Conservation (phyloP, 1,284 basidiomycete species). For the Ganoderma sinense region DNA sequence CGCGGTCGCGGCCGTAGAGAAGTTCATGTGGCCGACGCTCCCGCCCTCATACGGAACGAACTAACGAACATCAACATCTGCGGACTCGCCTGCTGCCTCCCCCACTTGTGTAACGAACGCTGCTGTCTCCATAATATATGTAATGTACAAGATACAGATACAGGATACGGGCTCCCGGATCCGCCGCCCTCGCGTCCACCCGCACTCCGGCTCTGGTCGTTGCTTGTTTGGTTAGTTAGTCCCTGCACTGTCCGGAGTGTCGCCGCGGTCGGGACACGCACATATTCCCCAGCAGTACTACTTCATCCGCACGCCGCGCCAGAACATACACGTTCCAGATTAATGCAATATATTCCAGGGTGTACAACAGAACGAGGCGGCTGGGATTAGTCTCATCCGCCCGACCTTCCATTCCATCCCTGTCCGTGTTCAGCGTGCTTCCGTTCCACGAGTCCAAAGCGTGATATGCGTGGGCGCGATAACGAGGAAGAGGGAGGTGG, state of each 20-base stretch:
- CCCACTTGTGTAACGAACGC: background rate
- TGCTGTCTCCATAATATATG: slow-evolving; percentile 9
- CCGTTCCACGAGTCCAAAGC: background rate
- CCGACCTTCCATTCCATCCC: background rate
- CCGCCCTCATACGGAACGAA: slow-evolving; percentile 24
- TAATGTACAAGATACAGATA: slow-evolving; percentile 12
- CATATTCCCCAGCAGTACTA: background rate
- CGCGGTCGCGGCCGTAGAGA: slow-evolving; percentile 64
- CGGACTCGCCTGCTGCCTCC: background rate
- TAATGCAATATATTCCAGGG: slow-evolving; percentile 43
- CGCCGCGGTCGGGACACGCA: slow-evolving; percentile 6
- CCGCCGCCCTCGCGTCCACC: background rate
- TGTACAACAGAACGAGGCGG: slow-evolving; percentile 3
- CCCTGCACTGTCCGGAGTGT: background rate
- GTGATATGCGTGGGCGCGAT: background rate
- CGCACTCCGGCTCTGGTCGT: background rate
- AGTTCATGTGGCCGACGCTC: slow-evolving; percentile 64
- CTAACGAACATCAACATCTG: slow-evolving; percentile 1
- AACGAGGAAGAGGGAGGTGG: background rate
- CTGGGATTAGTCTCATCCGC: background rate
- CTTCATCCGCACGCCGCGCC: background rate
- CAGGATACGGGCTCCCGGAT: background rate
- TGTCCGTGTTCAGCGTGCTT: background rate
- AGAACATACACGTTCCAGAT: slow-evolving; percentile 20
- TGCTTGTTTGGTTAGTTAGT: background rate